phyloP scores from a whole-genome alignment of 139 green algal genomes.

The Raphidocelis subcapitata region DNA sequence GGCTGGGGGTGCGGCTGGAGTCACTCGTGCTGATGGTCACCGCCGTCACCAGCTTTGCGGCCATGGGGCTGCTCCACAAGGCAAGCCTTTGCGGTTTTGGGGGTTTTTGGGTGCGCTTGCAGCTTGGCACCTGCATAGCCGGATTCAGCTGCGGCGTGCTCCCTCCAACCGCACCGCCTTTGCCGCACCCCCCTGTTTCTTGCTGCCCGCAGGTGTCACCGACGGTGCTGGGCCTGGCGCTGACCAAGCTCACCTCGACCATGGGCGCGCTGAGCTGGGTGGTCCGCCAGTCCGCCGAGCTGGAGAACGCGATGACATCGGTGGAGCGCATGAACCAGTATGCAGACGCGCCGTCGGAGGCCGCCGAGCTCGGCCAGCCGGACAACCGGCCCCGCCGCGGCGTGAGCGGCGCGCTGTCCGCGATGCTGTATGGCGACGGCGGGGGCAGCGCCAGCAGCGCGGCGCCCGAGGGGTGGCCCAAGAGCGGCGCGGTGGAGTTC shows the following conservation, averaged over 20 bases:
- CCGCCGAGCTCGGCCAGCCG: background rate
- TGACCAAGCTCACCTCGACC: constrained; percentile 68
- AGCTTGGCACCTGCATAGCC: too few species aligned
- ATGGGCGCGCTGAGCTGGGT: constrained; percentile 63
- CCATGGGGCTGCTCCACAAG: constrained; percentile 44
- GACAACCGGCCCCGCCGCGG: constrained; percentile 23
- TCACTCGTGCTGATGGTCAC: constrained; percentile 39
- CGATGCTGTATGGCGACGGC: constrained; percentile 31
- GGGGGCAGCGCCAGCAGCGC: background rate
- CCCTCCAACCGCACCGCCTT: too few species aligned
- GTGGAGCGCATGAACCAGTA: constrained; percentile 84
- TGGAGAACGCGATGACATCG: constrained; percentile 80
- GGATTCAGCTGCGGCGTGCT: too few species aligned
- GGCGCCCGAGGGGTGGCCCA: constrained; percentile 50
- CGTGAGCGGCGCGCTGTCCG: too few species aligned
- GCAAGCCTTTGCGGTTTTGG: too few species aligned
- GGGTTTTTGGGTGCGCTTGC: too few species aligned
- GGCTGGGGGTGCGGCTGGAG: constrained; percentile 63
- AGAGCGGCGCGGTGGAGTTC: constrained; percentile 41
- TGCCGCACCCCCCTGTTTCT: too few species aligned
- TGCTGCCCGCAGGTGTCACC: constrained; percentile 66
- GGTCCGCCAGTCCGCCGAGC: constrained; percentile 57
- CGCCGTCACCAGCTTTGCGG: too few species aligned
- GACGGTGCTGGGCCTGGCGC: constrained; percentile 61
- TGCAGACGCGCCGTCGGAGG: constrained; percentile 59